Conservation (phyloP, 1,284 basidiomycete genomes). For the Ceratobasidium sp. region DNA sequence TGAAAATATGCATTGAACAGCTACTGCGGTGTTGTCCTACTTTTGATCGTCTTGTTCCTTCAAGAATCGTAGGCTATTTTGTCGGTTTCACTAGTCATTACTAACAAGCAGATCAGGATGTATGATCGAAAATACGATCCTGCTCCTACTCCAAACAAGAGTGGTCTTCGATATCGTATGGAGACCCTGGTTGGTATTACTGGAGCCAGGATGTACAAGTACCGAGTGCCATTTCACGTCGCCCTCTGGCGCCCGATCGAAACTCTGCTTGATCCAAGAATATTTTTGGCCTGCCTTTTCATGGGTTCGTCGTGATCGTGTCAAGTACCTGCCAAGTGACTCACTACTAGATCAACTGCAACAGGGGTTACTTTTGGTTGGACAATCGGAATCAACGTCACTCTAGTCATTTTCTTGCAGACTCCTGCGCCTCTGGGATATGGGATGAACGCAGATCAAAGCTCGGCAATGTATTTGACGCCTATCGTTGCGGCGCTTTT, state of each 20-base stretch:
- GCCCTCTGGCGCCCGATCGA: conserved; percentile 55
- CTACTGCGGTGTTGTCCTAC: conserved; percentile 55
- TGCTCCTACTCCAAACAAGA: conserved; percentile 55
- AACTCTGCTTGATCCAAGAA: conserved; percentile 58
- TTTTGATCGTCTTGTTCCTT: conserved; percentile 62
- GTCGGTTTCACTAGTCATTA: background rate
- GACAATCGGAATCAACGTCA: conserved; percentile 76
- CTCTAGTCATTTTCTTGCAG: conserved; percentile 72
- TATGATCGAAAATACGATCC: conserved; percentile 69
- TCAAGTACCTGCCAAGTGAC: conserved; percentile 54
- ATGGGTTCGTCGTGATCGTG: conserved; percentile 59
- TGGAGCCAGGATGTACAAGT: conserved; percentile 66
- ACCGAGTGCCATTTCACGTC: conserved; percentile 50
- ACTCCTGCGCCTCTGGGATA: conserved; percentile 65
- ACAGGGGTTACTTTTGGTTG: conserved; percentile 71
- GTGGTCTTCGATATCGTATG: conserved; percentile 62
- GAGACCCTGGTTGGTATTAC: conserved; percentile 72
- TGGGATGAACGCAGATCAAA: conserved; percentile 60
- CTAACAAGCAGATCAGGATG: conserved; percentile 54
- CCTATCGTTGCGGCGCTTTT: conserved; percentile 72
- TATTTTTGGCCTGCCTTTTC: conserved; percentile 68
- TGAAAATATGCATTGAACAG: conserved; percentile 8
- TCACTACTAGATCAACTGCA: conserved; percentile 55
- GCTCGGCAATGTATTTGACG: conserved; percentile 67
- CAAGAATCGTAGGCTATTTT: conserved; percentile 65